A percentile compares a stretch with the other conserved stretches of the same genome.
These are phyloP conservation scores for Diaporthe sp. DNA, from an alignment of 2,329 filamentous ascomycete species.

Conservation along the genomic window DNA sequence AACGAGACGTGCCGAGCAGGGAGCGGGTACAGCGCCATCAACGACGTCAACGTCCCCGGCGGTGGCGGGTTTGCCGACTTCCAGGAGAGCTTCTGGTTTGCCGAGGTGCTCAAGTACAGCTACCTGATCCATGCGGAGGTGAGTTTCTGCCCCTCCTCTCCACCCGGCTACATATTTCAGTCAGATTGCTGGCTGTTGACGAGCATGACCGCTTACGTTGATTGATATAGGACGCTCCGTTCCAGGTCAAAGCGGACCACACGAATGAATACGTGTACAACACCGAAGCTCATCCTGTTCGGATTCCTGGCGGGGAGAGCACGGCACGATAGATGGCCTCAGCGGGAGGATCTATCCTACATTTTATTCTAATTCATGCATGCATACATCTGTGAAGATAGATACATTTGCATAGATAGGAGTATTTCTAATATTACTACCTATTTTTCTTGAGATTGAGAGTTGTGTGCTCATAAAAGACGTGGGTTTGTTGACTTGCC, in stretches of 20 bases:
- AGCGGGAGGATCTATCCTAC: not conserved
- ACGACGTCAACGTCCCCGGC: constrained; percentile 72
- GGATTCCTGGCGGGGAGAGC: constrained; percentile 43
- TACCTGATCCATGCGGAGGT: constrained; percentile 77
- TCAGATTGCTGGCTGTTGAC: too few species aligned
- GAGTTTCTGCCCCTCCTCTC: constrained; percentile 40
- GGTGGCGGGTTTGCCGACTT: constrained; percentile 77
- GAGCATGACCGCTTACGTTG: not conserved
- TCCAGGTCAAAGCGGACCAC: constrained; percentile 62
- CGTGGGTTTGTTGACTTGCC: not conserved
- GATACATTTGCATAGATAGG: not conserved
- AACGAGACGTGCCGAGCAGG: constrained; percentile 73
- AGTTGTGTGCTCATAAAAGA: not conserved
- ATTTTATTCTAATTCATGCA: not conserved
- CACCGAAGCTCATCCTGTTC: constrained; percentile 63
- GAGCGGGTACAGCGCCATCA: constrained; percentile 76
- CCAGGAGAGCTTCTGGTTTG: constrained; percentile 91
- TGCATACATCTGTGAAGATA: constrained; percentile 1
- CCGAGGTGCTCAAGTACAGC: constrained; percentile 88
- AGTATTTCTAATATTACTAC: not conserved
- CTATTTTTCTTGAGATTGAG: not conserved
- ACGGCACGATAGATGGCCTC: not conserved
- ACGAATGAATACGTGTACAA: constrained; percentile 65
- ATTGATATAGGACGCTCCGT: constrained; percentile 62
- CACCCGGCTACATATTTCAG: not conserved